Conservation (phyloP, 768 basidiomycete genomes). For the Leccinum variicolor region DNA sequence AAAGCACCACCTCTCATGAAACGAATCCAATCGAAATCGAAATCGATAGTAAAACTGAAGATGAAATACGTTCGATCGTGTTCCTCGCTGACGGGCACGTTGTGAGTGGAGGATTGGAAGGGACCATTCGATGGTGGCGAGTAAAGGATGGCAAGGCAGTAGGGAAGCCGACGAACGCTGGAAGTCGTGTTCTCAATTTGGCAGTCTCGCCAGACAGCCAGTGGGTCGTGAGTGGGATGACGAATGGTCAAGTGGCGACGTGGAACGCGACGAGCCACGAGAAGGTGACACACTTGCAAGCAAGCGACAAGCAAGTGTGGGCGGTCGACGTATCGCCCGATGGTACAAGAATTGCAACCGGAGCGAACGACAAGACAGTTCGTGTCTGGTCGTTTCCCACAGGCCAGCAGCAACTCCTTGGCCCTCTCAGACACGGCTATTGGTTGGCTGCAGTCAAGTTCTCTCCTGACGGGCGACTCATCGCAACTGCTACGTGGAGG, state of each 20-base stretch:
- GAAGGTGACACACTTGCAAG: not conserved
- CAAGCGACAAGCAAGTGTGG: not conserved
- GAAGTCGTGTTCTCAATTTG: not conserved
- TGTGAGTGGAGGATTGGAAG: not conserved
- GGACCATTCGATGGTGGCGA: not conserved
- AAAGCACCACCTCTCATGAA: not conserved
- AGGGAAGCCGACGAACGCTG: not conserved
- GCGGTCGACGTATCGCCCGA: not conserved
- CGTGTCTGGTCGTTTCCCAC: not conserved
- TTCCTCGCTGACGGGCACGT: not conserved
- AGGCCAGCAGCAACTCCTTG: not conserved
- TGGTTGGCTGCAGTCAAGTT: not conserved
- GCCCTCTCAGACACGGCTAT: not conserved
- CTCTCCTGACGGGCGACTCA: not conserved
- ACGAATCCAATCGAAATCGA: not conserved
- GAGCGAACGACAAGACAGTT: not conserved
- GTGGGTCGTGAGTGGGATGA: not conserved
- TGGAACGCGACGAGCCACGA: not conserved
- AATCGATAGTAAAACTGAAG: not conserved
- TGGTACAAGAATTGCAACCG: not conserved
- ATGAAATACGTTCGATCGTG: not conserved
- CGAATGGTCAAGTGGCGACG: not conserved
- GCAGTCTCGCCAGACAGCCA: not conserved
- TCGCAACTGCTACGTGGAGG: not conserved
- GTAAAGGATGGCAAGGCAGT: not conserved